Base-by-base conservation (phyloP, 2,329 filamentous ascomycete genomes). In the Aspergillus carbonarius region DNA sequence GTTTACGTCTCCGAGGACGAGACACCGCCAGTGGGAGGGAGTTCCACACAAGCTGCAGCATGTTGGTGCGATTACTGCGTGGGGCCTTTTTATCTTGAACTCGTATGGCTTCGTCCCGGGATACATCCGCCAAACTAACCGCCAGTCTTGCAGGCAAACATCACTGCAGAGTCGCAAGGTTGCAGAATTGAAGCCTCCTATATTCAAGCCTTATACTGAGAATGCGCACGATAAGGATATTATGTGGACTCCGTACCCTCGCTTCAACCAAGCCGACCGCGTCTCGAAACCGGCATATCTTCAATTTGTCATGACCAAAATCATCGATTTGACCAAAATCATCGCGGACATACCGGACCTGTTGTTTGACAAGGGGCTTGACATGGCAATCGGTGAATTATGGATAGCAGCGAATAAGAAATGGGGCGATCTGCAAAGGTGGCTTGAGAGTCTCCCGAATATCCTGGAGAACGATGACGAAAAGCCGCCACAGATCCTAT, bases 161-260 rank as follows among this genome's bases (percentile, higher is more conserved):
- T 70, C 71, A 6, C 63, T 70, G 58, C 68, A 68, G 51, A 58
- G 63, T 37, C 60, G 60, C 10, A 72, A 57, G 40, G 48, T 59
- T 5, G 40, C 65, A 27, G 63, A 66, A 18, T 58, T 70, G 25
- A 57, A 42, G 9, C 57, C 47, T 23, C 71, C 72, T 5, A 55
- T 54, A 10, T 61, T 47, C 7, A 57, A 50, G 4, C 60, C 67
- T 8, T 60, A 60, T 32, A n/a, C 46, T 12, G 56, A 48, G 34
- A 62, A 64, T 17, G 55, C 61, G 2, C 27, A 48, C 17, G 39
- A 61, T 20, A 50, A 66, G 37, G 61, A 66, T 35, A 49, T 65
- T 40, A 52, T 65, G n/a, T 75, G 72, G 72, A 66, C 47, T 10
- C 71, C 72, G 2, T 75, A 75, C 55, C 72, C 72, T 40, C 69